These are phyloP conservation scores for Globisporangium recalcitrans DNA, from an alignment of 352 stramenopile species.

Conservation along the genomic window DNA sequence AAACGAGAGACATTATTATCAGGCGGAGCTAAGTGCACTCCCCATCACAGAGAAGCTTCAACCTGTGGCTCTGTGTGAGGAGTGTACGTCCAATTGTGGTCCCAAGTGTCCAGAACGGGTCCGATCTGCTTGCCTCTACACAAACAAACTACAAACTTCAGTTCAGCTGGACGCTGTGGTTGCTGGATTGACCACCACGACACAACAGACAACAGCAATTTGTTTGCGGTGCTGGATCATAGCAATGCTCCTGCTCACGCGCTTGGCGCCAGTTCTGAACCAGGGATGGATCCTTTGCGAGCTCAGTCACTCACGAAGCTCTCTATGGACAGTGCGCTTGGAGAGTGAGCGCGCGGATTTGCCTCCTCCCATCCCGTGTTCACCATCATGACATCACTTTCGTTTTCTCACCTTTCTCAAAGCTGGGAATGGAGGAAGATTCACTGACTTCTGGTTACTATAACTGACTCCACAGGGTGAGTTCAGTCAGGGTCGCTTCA, in stretches of 20 bases:
- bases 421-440: no score
- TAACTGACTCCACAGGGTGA: not conserved
- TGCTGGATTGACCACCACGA: not conserved
- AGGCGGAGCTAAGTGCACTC: no score
- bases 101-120: not conserved
- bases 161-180: not conserved
- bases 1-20: no score
- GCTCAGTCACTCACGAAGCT: no score
- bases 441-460: no score
- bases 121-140: not conserved
- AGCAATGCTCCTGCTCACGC: no score
- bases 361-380: not conserved
- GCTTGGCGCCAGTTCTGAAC: not conserved
- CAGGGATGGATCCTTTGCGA: not conserved
- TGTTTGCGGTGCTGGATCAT: no score
- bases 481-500: not conserved
- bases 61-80: no score
- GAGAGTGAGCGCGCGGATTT: not conserved
- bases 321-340: not conserved
- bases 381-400: constrained; percentile 2
- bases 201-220: not conserved
- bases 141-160: not conserved
- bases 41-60: no score
- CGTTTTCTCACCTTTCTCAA: not conserved
- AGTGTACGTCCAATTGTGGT: not conserved